Base-by-base conservation (phyloP, 2,329 filamentous ascomycete species). In the Trichoderma cornu-damae region DNA sequence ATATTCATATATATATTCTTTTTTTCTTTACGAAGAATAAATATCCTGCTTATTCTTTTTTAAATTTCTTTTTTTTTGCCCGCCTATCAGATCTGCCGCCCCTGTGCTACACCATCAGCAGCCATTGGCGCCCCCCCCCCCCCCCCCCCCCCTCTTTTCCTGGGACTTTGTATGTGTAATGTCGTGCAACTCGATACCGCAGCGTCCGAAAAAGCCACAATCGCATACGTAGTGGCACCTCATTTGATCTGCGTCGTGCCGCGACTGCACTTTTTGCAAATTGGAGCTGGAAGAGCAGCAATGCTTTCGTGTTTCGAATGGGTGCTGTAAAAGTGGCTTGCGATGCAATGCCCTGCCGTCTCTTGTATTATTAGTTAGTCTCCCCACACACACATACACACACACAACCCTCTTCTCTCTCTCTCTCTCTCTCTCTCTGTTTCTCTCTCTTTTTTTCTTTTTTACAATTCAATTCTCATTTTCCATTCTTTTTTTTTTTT, bases 211-310 rank as follows among this genome's bases (percentile, higher is more conserved):
- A n/a, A 2, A 37, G 47, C 28, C 50, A 54, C 40, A 54, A 44
- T 54, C 30, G 50, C 40, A 54, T 54, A 54, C 50, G 50, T 54
- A 54, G 38, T 43, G 35, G 40, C 50, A 54, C 22, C 40, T 54
- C 40, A 54, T 54, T 54, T 54, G 50, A 54, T 35, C 40, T 53
- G 50, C 50, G 24, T 9, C 30, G 50, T 20, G 7, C 50, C 16
- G 38, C 40, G 35, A 44, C 40, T 54, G 40, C 50, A 54, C 30
- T 20, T 54, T n/a, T 54, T n/a, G n/a, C 22, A 26, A 16, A 18
- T 14, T 12, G 9, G n/a, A 43, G 34, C 34, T 43, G 38, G 18
- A 35, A 44, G 6, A 26, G 16, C 32, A 8, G 12, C n/a, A 18
- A n/a, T 6, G 26, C 7, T 26, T 40, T 40, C 16, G 26, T 16